Evolutionary conservation across 345 rosid genomes (phyloP).

Genomic region (Dovyalis caffra): DNA sequence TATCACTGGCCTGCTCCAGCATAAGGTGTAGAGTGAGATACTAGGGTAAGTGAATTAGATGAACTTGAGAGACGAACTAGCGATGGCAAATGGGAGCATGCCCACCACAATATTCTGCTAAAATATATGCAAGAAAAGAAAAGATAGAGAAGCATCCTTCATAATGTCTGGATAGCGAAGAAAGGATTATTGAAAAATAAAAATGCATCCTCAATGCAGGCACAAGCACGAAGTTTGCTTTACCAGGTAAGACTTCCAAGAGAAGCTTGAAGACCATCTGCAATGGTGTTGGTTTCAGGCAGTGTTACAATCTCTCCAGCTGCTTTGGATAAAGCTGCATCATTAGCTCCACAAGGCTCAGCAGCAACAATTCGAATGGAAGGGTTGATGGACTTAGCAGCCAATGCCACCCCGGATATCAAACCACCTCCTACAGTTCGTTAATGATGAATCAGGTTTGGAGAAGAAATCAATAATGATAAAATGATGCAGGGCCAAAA

Average conservation of each 20-base stretch:
- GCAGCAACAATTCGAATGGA: conserved; percentile 73
- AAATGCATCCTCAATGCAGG: not conserved
- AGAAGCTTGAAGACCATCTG: conserved; percentile 88
- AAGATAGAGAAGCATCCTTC: not conserved
- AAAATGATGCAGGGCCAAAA: not conserved
- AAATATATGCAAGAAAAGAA: not conserved
- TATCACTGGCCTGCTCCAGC: conserved; percentile 64
- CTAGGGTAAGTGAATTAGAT: not conserved
- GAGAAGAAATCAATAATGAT: not conserved
- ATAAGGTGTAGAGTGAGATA: conserved; percentile 5
- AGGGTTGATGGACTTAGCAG: conserved; percentile 88
- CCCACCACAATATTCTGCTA: too few species aligned
- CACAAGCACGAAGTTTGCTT: conserved; percentile 10
- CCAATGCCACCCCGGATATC: conserved; percentile 89
- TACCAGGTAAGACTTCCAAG: conserved; percentile 88
- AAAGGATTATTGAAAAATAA: not conserved
- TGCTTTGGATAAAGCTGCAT: conserved; percentile 86
- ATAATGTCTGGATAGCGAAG: not conserved
- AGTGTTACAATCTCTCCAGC: conserved; percentile 65
- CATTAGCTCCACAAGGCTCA: conserved; percentile 89
- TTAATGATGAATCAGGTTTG: not conserved
- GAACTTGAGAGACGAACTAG: not conserved
- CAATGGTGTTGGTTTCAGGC: conserved; percentile 63
- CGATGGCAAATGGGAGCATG: not conserved
- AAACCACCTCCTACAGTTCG: conserved; percentile 71